Evolutionary conservation across 2,329 filamentous ascomycete genomes (phyloP).

Genomic region (Zymoseptoria tritici): DNA sequence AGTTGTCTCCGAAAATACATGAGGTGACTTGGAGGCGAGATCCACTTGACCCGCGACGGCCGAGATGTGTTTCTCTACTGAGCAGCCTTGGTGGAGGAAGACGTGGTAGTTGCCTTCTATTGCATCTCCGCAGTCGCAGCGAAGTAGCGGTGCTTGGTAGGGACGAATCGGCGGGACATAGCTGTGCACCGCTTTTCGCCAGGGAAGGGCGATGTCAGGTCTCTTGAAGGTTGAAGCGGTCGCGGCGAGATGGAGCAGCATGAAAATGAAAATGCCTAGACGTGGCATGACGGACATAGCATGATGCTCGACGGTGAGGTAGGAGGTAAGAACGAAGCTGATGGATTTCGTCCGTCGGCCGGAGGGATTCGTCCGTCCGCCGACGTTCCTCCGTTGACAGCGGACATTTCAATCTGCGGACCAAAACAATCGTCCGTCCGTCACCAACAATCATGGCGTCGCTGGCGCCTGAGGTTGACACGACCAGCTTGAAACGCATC

Average conservation of each 20-base stretch:
- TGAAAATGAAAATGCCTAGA: neutral
- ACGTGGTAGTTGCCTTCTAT: neutral
- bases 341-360: neutral
- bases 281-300: neutral
- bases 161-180: neutral
- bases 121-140: neutral
- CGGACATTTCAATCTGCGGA: neutral
- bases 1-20: neutral
- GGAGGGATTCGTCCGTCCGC: neutral
- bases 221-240: neutral
- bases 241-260: neutral
- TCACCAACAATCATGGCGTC: neutral
- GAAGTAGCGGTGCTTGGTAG: neutral
- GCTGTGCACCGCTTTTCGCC: neutral
- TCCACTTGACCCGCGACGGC: neutral
- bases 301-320: neutral
- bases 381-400: neutral
- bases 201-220: neutral
- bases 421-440: neutral
- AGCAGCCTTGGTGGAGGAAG: neutral
- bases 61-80: neutral
- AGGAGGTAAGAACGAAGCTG: neutral
- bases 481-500: conserved; percentile 9
- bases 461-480: neutral
- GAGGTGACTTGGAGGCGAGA: neutral